Base-by-base conservation (phyloP, 1,139 yeast genomes). In the Kurtzmaniella quercitrusa region DNA sequence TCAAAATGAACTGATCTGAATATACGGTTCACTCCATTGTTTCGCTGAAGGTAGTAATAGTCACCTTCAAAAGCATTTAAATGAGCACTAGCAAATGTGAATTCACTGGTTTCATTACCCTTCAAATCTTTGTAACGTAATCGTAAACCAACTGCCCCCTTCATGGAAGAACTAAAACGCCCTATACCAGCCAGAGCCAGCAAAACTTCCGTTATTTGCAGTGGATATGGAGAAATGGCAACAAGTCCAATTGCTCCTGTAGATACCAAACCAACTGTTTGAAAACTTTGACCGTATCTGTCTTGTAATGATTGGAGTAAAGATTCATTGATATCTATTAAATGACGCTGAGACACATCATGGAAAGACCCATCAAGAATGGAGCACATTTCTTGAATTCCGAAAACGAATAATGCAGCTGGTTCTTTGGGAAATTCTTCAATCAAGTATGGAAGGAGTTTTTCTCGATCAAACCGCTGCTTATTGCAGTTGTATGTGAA, bases 11-110 rank as follows among this genome's bases (percentile, higher is more conserved):
- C 59, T 3, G 78, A 70, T 23, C 78, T 63, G 54, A 81, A 71
- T 4, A 88, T 60, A 3, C 64, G 61, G 33, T 64, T 51, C 23
- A 78, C 71, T 53, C 84, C 82, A 3, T 56, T 49, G 52, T 84
- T 80, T 39, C 97, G 67, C 45, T 66, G 59, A 7, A 55, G 51
- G 37, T 70, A 67, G 51, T 77, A 66, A 22, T 55, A 50, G 5
- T 62, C 62, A 1, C 95, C 95, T 57, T 88, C 96, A 50, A 77
- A 77, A 0, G 97, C 96, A 20, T 82, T 75, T 42, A 89, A 61
- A 65, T 89, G 97, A 2, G 83, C 78, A 40, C 72, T 67, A 2
- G 83, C 82, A 65, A 88, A 80, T 0, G 94, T 82, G 46, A 80
- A 64, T 28, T 78, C 66, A 2, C 62, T 56, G 7, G 50, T 41